Conservation (phyloP, 768 basidiomycete genomes). For the Phylloporus sp. region DNA sequence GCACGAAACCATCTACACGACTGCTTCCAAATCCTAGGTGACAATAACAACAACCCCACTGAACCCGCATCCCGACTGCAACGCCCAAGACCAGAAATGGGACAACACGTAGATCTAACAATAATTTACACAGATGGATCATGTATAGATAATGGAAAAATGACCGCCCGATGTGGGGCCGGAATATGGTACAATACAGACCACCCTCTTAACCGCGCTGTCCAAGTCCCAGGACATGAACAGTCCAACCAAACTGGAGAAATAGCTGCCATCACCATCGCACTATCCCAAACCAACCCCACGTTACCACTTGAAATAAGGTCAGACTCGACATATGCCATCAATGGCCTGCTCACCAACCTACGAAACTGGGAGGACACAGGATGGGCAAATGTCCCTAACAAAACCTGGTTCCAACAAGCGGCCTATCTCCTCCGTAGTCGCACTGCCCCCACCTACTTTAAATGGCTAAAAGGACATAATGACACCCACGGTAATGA, state of each 20-base stretch:
- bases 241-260: not conserved
- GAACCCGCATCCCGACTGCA: not conserved
- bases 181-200: not conserved
- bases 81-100: not conserved
- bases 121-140: not conserved
- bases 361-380: not conserved
- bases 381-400: too few species aligned
- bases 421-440: too few species aligned
- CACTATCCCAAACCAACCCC: too few species aligned
- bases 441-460: too few species aligned
- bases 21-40: not conserved
- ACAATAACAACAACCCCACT: not conserved
- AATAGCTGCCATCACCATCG: not conserved
- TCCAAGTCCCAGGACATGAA: not conserved
- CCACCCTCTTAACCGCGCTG: not conserved
- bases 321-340: too few species aligned
- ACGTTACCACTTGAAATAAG: too few species aligned
- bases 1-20: not conserved
- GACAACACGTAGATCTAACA: not conserved
- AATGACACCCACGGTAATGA: not conserved
- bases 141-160: not conserved
- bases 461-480: not conserved
- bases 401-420: too few species aligned
- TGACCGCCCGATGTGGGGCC: not conserved
- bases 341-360: not conserved